A percentile compares a stretch with the other conserved stretches of the same genome.
Conservation (phyloP, 352 stramenopile species). For the Pythium scleroteichum region DNA sequence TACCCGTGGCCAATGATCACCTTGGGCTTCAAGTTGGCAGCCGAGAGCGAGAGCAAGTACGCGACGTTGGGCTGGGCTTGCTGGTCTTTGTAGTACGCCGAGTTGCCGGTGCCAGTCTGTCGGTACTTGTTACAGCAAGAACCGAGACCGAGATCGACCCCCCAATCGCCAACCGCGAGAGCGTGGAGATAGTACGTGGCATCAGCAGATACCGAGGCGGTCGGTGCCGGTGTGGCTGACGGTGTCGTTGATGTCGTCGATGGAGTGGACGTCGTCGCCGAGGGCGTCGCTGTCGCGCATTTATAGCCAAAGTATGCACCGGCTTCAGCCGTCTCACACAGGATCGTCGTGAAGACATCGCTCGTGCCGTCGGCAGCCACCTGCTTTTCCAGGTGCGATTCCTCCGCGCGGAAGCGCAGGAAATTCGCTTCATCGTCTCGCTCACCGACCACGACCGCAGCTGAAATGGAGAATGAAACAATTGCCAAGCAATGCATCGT, state of each 20-base stretch:
- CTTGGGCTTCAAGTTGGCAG: constrained; percentile 57
- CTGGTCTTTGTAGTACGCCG: constrained; percentile 72
- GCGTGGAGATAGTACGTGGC: constrained; percentile 57
- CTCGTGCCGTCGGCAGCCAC: neutral
- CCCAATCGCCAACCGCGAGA: constrained; percentile 76
- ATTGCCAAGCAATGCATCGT: neutral
- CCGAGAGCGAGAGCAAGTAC: constrained; percentile 59
- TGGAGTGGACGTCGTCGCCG: constrained; percentile 12
- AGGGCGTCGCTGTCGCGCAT: constrained; percentile 23
- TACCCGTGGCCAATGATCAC: constrained; percentile 62
- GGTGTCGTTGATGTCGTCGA: constrained; percentile 16
- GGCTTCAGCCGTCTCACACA: constrained; percentile 43
- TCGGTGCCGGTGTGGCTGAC: constrained; percentile 18
- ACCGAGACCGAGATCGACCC: constrained; percentile 53
- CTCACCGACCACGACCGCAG: neutral
- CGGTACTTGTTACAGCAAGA: constrained; percentile 78
- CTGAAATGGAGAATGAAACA: neutral
- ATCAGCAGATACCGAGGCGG: constrained; percentile 32
- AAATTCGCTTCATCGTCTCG: neutral
- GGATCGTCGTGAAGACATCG: constrained; percentile 42
- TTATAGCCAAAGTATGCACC: constrained; percentile 49
- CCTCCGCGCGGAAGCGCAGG: constrained; percentile 7
- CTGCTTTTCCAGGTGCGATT: constrained; percentile 6
- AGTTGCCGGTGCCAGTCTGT: constrained; percentile 51
- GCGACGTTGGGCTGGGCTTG: constrained; percentile 69